A percentile compares a stretch with the other conserved stretches of the same genome.
phyloP scores from a whole-genome alignment of 2,329 filamentous ascomycete species.

The Dothidotthia symphoricarpi region DNA sequence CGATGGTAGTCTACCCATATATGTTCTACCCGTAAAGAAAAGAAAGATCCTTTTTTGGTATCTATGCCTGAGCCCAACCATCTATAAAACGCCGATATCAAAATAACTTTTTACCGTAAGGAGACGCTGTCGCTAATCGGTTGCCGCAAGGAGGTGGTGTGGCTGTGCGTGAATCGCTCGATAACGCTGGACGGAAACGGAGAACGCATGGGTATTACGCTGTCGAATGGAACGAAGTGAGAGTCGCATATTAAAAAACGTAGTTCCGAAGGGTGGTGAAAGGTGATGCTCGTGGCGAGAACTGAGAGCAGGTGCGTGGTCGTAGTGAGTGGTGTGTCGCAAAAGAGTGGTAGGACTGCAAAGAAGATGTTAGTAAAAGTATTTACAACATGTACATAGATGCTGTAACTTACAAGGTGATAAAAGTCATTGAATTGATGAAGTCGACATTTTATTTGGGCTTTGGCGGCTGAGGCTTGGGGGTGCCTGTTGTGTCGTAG shows the following conservation, averaged over 20 bases:
- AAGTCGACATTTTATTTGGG: too few relatives aligned
- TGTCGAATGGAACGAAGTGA: constrained; percentile 33
- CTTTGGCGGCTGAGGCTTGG: constrained; percentile 46
- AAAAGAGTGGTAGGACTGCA: constrained; percentile 34
- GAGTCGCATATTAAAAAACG: constrained; percentile 40
- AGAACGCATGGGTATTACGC: constrained; percentile 40
- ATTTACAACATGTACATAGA: constrained; percentile 20
- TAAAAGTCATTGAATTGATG: constrained; percentile 29
- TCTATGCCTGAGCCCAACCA: constrained; percentile 43
- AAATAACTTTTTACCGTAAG: constrained; percentile 37
- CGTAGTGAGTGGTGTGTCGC: too few relatives aligned
- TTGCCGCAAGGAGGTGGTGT: constrained; percentile 25
- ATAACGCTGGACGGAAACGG: constrained; percentile 23
- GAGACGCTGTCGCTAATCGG: constrained; percentile 38
- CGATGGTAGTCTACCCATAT: constrained; percentile 36
- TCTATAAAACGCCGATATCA: constrained; percentile 42
- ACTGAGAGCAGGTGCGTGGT: constrained; percentile 9
- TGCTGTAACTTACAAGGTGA: constrained; percentile 36
- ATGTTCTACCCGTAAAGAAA: constrained; percentile 25
- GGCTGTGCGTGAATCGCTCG: constrained; percentile 28
- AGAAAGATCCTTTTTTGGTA: constrained; percentile 41
- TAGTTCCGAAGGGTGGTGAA: constrained; percentile 26
- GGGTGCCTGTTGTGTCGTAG: constrained; percentile 52
- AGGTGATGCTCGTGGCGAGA: constrained; percentile 17
- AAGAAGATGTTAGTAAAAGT: constrained; percentile 27